Percentiles rank a stretch among this genome's conserved stretches.
These are phyloP conservation scores for Calonectria ilicicola DNA, from an alignment of 2,329 filamentous ascomycete species.

Conservation along the genomic window DNA sequence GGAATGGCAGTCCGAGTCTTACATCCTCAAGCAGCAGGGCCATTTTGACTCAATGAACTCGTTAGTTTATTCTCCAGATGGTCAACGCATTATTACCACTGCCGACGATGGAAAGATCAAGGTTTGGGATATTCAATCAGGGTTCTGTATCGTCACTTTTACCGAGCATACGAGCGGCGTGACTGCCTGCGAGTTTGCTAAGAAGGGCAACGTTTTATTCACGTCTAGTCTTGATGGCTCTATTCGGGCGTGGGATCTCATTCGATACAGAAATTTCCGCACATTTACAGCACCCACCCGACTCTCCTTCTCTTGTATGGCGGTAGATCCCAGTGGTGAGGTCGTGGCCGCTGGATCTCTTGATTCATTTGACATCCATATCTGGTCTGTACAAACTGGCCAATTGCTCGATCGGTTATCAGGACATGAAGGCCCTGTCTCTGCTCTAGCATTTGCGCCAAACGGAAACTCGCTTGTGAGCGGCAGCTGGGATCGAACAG, in stretches of 20 bases:
- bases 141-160: constrained; percentile 98
- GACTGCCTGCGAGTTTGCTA: constrained; percentile 94
- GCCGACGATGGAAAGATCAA: constrained; percentile 99
- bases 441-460: constrained; percentile 87
- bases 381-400: constrained; percentile 98
- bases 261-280: constrained; percentile 95
- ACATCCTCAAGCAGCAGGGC: constrained; percentile 97
- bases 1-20: constrained; percentile 99
- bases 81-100: constrained; percentile 90
- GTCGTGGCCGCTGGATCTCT: constrained; percentile 95
- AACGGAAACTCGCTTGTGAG: constrained; percentile 87
- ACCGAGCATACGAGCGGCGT: constrained; percentile 96
- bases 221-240: constrained; percentile 96
- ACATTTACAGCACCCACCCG: constrained; percentile 96
- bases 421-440: constrained; percentile 94
- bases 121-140: constrained; percentile 96
- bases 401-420: constrained; percentile 91
- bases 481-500: constrained; percentile 96
- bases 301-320: constrained; percentile 91
- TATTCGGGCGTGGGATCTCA: constrained; percentile 93
- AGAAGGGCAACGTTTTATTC: constrained; percentile 94
- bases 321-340: constrained; percentile 97
- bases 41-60: constrained; percentile 97
- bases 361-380: constrained; percentile 96
- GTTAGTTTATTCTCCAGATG: constrained; percentile 92